Evolutionary conservation across 1,284 basidiomycete species (phyloP), one percentile per base, ranked within the genome.

Genomic region (Phaffia rhodozyma): DNA sequence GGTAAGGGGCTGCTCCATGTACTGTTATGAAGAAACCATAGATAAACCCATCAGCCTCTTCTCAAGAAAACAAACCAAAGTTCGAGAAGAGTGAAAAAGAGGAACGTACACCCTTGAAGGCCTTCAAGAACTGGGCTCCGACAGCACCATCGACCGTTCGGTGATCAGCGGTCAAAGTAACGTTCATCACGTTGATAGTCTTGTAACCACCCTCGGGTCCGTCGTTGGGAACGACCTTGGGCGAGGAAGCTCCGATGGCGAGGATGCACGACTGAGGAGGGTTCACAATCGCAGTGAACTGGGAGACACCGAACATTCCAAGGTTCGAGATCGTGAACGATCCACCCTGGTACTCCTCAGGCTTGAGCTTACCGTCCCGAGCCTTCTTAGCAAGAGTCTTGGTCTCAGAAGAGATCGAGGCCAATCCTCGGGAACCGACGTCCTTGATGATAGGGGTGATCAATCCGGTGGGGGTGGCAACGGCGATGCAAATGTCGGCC

Each of bases 211-310:
- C 89, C 73, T 92, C 90, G 71, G 88, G 86, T 71, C 91, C 87
- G 1, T 87, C 84, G 29, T 89, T 90, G 55, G 90, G 87, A 23
- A 92, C 84, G n/a, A 98, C 79, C 66, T 86, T 87, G 30, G 88
- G 81, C 74, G 86, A 82, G n/a, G 91, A 92, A 30, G 85, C 82
- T 53, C 96, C 93, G 69, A 98, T 84, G 62, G 96, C 96, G 65
- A 99, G 85, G 73, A 98, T 99, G 78, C 92, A 97, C 67, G 89
- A 89, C 78, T 98, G 96, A 48, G 96, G 96, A 23, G 89, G 85
- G 83, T 99, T 99, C 83, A 99, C 97, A 79, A 99, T 98, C 59
- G 96, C 96, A 25, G 93, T 97, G 78, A 99, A 99, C 78, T 96
- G 86, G 65, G 85, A 84, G 71, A 94, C 83, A 70, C 91, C 94